Evolutionary conservation across 306 rosid genomes (phyloP), one percentile per base, ranked within the genome.

Genomic region (Glycine latifolia): DNA sequence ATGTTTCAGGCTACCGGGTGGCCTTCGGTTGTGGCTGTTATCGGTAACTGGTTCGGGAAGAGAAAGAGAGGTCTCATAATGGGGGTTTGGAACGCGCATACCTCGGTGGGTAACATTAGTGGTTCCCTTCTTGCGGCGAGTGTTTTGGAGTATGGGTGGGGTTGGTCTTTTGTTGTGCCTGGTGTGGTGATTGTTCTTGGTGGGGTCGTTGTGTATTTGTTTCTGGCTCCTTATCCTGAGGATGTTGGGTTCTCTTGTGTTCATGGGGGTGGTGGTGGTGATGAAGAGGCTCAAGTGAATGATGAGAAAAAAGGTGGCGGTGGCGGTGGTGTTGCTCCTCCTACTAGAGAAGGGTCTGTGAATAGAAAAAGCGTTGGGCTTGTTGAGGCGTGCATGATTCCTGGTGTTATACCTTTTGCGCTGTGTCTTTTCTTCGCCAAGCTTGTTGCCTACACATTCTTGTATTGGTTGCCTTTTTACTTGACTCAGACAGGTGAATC

Each of bases 31-130:
- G 97, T 94, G 10, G 98, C 97, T 7, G 98, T 94, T 35, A 82
- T 94, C 31, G 97, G 98, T 0, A 90, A 90, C 65, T 94, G 98
- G 98, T 94, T 94, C 75, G 98, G 95, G 41, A 94, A 90, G 54
- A 73, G 94, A 48, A 94, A 89, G 85, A 87, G 95, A 31, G 95
- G 97, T 0, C 80, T 92, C 58, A 94, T 94, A 35, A 94, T 92
- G 97, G 98, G 98, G 10, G 47, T 94, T 8, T 94, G 97, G 97
- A 94, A 94, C 70, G 95, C 97, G 0, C 98, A 94, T 41, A 90
- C 97, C 3, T 94, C 98, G 0, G 87, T 94, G 61, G 98, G 97
- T 55, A 94, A 94, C 78, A 94, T 94, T 41, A 69, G 84, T 1
- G 97, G 98, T 0, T 90, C 98, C 3, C 92, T 94, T 74, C 82